These are phyloP conservation scores for Fusarium compactum DNA, from an alignment of 2,329 filamentous ascomycete genomes.

Conservation along the genomic window DNA sequence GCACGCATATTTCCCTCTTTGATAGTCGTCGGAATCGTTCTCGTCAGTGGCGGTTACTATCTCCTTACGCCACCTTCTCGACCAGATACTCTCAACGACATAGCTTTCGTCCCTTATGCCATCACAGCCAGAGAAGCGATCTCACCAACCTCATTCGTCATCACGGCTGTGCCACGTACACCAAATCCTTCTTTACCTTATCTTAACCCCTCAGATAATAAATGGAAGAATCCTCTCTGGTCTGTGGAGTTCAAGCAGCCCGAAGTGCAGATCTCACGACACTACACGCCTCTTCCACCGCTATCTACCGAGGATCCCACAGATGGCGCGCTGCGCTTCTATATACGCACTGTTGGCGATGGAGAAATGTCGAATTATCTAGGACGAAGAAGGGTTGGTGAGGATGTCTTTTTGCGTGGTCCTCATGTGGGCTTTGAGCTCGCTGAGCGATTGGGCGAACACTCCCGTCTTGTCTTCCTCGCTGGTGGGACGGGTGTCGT, in stretches of 20 bases:
- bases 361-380: slow-evolving; percentile 92
- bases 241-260: slow-evolving; percentile 95
- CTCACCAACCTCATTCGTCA: slow-evolving; percentile 75
- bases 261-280: slow-evolving; percentile 88
- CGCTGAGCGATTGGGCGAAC: slow-evolving; percentile 47
- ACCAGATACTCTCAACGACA: slow-evolving; percentile 63
- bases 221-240: slow-evolving; percentile 74
- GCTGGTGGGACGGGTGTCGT: slow-evolving; percentile 95
- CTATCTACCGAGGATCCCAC: slow-evolving; percentile 44
- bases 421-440: slow-evolving; percentile 77
- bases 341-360: slow-evolving; percentile 80
- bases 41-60: slow-evolving; percentile 47
- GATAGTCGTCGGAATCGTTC: slow-evolving; percentile 38
- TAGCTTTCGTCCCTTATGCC: slow-evolving; percentile 74
- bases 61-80: slow-evolving; percentile 41
- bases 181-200: slow-evolving; percentile 48
- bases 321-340: slow-evolving; percentile 71
- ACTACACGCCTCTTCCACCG: slow-evolving; percentile 89
- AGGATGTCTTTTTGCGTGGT: slow-evolving; percentile 80
- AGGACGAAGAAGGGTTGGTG: slow-evolving; percentile 70
- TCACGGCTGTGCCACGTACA: slow-evolving; percentile 67
- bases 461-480: slow-evolving; percentile 76
- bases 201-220: slow-evolving; percentile 29
- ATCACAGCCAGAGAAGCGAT: slow-evolving; percentile 71
- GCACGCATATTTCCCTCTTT: slow-evolving; percentile 43